Conservation (phyloP, 2,329 filamentous ascomycete species). For the Monilinia fructicola region DNA sequence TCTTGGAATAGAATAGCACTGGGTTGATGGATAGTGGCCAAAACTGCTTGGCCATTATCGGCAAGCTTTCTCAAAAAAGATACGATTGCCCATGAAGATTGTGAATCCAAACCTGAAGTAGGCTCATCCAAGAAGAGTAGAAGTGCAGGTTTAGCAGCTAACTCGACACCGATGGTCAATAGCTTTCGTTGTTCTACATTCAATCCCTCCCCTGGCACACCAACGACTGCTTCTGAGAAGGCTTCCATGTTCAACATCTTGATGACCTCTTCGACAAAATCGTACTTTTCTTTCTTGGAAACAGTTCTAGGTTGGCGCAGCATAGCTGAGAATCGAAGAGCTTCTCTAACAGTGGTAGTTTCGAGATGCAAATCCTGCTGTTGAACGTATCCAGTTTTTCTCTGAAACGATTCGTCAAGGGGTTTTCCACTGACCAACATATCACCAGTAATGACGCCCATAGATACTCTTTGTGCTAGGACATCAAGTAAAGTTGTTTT, state of each 20-base stretch:
- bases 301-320: constrained; percentile 80
- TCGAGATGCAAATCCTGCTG: constrained; percentile 89
- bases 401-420: constrained; percentile 69
- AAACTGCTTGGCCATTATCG: constrained; percentile 83
- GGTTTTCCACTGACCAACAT: constrained; percentile 52
- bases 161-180: constrained; percentile 92
- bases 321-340: constrained; percentile 80
- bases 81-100: constrained; percentile 91
- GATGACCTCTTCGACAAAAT: constrained; percentile 89
- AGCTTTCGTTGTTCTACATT: constrained; percentile 72
- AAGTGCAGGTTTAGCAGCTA: constrained; percentile 86
- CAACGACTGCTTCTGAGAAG: constrained; percentile 87
- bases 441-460: constrained; percentile 85
- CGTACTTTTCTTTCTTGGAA: constrained; percentile 73
- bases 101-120: constrained; percentile 88
- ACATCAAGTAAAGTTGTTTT: constrained; percentile 86
- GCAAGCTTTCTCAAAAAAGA: constrained; percentile 86
- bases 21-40: constrained; percentile 95
- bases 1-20: constrained; percentile 91
- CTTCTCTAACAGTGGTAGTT: constrained; percentile 75
- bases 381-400: constrained; percentile 89
- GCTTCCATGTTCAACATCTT: constrained; percentile 87
- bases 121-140: constrained; percentile 93
- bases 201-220: constrained; percentile 84
- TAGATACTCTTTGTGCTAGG: constrained; percentile 75